Percentiles rank a stretch among this genome's conserved stretches.
phyloP scores from a whole-genome alignment of 2,329 filamentous ascomycete genomes.

The Verticillium klebahnii region DNA sequence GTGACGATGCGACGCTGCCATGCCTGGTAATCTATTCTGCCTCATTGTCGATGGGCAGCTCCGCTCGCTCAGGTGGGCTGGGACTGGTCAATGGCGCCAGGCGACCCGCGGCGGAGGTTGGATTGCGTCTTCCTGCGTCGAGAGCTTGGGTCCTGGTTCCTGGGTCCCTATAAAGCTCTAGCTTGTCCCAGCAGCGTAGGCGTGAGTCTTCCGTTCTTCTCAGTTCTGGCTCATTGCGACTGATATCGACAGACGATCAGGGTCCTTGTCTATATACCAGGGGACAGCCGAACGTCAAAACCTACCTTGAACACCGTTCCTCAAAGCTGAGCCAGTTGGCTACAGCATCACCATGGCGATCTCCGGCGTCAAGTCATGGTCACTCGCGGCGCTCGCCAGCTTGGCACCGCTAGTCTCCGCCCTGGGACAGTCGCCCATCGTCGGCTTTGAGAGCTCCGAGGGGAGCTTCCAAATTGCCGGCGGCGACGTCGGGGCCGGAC shows the following conservation, averaged over 20 bases:
- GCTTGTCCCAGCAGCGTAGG: neutral
- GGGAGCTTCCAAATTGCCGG: slow-evolving; percentile 27
- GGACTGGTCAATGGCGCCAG: neutral
- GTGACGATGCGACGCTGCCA: neutral
- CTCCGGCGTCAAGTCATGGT: slow-evolving; percentile 8
- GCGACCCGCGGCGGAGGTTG: neutral
- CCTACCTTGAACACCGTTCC: neutral
- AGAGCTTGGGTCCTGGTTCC: neutral
- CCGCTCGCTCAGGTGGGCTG: neutral
- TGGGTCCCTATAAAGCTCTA: neutral
- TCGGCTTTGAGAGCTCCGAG: slow-evolving; percentile 29
- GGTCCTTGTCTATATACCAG: neutral
- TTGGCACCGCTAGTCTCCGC: slow-evolving; percentile 23
- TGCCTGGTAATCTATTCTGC: neutral
- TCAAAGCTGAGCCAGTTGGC: neutral
- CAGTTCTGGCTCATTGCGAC: neutral
- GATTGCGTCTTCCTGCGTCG: neutral
- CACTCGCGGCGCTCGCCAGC: slow-evolving; percentile 13
- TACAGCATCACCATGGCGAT: neutral
- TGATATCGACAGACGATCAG: neutral
- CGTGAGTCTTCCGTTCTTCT: neutral
- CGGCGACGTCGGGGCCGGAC: slow-evolving; percentile 30
- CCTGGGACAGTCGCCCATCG: slow-evolving; percentile 45
- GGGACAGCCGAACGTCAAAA: neutral
- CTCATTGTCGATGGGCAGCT: neutral